Evolutionary conservation across 345 rosid species (phyloP), one percentile per base, ranked within the genome.

Genomic region (Citrus unshiu): DNA sequence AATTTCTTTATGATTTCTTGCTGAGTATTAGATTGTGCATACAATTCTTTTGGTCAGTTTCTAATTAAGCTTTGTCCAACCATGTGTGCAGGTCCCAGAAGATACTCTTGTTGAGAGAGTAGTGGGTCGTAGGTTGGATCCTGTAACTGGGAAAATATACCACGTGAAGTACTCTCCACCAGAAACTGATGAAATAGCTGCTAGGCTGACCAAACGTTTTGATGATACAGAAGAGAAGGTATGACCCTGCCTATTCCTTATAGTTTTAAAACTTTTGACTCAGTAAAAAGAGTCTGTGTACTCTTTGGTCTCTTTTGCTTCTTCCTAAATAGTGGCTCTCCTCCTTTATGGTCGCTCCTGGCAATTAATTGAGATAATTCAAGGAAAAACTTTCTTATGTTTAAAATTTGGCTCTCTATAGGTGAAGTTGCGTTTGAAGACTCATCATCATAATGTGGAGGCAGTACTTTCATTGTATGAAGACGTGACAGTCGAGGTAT

Each of bases 171-270:
- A 89, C 86, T 91, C 95, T 74, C 99, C 97, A 25, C 98, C 98
- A 0, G 98, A 93, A 86, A 91, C 86, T 2, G 89, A 91, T 82
- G 98, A 91, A 87, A 89, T 95, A 18, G 95, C 97, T 67, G 91
- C 91, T 32, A 89, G 99, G 76, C 90, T 93, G 57, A 90, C 97
- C 56, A 97, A 92, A 83, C 91, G 97, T 56, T 93, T 95, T 81
- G 99, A 95, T 83, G 98, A 95, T 84, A 95, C 98, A 0, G 94
- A 89, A 86, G 98, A 95, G 76, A 95, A 92, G 98, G 99, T 86
- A 88, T 76, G 86, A 83, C 40, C 54, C 21, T 1, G 39, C 59
- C 49, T 67, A 39, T 69, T 62, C 51, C 64, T 30, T 75, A 6
- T 67, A 24, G 54, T 43, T 73, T 61, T 39, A 56, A 46, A 43